phyloP scores from a whole-genome alignment of 306 rosid genomes.

The Castanopsis chinensis region DNA sequence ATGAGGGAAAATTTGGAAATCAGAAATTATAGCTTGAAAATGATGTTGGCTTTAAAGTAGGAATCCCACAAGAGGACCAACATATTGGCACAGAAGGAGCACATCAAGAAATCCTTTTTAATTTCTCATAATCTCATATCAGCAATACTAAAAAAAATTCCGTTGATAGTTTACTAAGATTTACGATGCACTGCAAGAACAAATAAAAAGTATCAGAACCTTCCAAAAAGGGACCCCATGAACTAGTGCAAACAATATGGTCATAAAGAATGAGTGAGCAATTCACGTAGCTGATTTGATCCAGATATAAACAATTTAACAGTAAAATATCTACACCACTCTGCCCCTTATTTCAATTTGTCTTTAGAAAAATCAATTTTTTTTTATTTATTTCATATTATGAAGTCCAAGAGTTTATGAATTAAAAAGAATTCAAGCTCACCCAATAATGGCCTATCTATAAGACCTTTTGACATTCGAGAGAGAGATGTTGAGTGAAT shows the following conservation, averaged over 20 bases:
- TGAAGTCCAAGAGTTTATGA: slow-evolving; percentile 1
- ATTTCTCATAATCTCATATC: not conserved
- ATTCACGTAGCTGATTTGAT: not conserved
- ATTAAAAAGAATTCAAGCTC: slow-evolving; percentile 18
- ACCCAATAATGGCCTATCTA: slow-evolving; percentile 2
- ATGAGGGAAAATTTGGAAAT: not conserved
- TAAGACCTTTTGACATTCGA: not conserved
- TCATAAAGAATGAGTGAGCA: slow-evolving; percentile 1
- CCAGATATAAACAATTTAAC: slow-evolving; percentile 17
- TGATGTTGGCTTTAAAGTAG: not conserved
- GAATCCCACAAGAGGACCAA: not conserved
- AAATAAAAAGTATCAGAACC: not conserved
- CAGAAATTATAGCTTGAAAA: not conserved
- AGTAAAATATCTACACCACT: not conserved
- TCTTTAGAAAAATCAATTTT: not conserved
- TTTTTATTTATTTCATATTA: not conserved
- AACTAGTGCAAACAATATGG: not conserved
- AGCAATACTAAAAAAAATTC: not conserved
- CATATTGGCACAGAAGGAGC: not conserved
- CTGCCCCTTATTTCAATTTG: not conserved
- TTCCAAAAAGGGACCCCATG: not conserved
- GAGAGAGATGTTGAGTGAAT: slow-evolving; percentile 8
- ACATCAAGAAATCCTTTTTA: not conserved
- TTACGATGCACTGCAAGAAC: not conserved
- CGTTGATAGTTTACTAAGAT: not conserved